Percentiles rank a stretch among this genome's conserved stretches.
These are phyloP conservation scores for Asterophora parasitica DNA, from an alignment of 768 basidiomycete species.

Conservation along the genomic window DNA sequence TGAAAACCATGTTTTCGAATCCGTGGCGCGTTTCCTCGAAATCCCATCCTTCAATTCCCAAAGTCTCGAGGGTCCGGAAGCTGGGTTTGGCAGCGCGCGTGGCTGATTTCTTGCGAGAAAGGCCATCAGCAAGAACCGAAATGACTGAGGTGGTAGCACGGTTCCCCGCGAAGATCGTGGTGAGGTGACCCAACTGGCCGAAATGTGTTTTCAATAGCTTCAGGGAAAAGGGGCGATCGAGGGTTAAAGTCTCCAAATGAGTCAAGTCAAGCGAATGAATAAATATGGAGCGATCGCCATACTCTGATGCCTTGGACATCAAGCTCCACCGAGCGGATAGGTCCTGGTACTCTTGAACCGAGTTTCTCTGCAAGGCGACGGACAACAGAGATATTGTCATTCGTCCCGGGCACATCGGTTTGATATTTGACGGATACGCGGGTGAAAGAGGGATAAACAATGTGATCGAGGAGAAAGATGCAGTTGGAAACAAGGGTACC, in stretches of 20 bases:
- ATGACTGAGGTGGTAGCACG: too few species aligned
- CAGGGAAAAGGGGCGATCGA: background rate
- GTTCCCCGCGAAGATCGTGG: too few species aligned
- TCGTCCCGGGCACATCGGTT: too few species aligned
- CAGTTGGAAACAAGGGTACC: background rate
- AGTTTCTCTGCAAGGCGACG: background rate
- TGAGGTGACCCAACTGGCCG: too few species aligned
- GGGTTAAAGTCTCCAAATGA: background rate
- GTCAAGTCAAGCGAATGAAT: background rate
- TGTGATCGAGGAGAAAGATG: background rate
- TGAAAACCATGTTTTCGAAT: background rate
- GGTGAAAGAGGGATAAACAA: background rate
- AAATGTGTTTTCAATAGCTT: too few species aligned
- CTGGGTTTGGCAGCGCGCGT: too few species aligned
- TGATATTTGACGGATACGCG: background rate
- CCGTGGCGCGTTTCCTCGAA: too few species aligned
- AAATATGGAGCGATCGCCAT: background rate
- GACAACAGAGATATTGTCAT: background rate
- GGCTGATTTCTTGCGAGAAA: too few species aligned
- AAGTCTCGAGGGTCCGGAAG: too few species aligned
- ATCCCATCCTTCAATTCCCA: too few species aligned
- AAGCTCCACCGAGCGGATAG: background rate
- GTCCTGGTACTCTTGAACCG: background rate
- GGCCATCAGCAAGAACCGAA: too few species aligned
- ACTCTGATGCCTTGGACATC: background rate